A percentile compares a stretch with the other conserved stretches of the same genome.
Conservation (phyloP, 345 rosid species). For the Linum tenue region DNA sequence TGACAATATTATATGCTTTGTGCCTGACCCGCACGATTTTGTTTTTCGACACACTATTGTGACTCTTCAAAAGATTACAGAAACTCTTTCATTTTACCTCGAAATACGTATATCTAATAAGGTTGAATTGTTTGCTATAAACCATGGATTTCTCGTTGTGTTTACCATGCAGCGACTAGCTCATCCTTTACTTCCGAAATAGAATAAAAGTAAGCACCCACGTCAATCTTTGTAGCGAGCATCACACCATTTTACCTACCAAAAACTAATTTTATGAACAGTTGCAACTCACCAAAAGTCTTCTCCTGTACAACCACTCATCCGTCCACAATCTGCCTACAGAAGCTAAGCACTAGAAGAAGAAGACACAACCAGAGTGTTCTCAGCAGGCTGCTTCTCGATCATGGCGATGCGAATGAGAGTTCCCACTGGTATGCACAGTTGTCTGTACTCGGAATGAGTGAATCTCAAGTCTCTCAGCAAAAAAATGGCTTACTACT, state of each 20-base stretch:
- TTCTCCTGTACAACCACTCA: conserved; percentile 22
- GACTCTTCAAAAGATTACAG: no score
- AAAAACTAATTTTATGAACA: conserved; percentile 24
- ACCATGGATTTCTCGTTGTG: neutral
- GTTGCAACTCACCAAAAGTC: conserved; percentile 17
- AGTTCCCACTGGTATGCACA: conserved; percentile 3
- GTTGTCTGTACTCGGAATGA: neutral
- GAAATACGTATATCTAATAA: no score
- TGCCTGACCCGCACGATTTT: no score
- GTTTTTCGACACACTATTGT: no score
- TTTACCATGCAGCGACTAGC: no score
- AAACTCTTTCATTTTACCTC: conserved; percentile 3
- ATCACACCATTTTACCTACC: no score
- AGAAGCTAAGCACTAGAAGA: neutral
- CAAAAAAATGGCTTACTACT: neutral
- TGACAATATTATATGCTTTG: no score
- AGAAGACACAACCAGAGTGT: neutral
- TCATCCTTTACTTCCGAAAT: no score
- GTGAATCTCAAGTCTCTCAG: neutral
- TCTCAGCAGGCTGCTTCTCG: conserved; percentile 1
- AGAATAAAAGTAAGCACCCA: neutral
- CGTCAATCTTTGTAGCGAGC: no score
- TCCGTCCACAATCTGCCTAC: neutral
- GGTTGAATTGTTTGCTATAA: neutral
- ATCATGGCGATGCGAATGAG: conserved; percentile 1